A percentile compares a stretch with the other conserved stretches of the same genome.
These are phyloP conservation scores for Vanrija sp. DNA, from an alignment of 1,284 basidiomycete species.

Conservation along the genomic window DNA sequence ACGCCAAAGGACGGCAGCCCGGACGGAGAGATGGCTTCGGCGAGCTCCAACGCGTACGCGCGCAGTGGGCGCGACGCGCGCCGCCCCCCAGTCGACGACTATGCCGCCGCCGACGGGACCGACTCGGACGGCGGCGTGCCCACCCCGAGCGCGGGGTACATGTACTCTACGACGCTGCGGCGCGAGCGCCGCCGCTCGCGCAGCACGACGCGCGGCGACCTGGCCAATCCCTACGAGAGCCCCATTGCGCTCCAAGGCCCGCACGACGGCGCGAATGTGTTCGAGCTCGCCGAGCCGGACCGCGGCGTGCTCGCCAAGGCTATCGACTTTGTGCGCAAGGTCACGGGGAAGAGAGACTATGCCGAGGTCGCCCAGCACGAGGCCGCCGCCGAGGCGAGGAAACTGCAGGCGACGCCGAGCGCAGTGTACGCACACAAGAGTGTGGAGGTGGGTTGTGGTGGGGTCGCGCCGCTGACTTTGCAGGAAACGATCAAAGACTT, in stretches of 20 bases:
- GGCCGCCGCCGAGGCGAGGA: slow-evolving; percentile 27
- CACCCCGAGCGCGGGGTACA: slow-evolving; percentile 51
- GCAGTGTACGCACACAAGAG: slow-evolving; percentile 43
- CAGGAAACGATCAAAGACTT: slow-evolving; percentile 48
- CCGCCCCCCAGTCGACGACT: not conserved
- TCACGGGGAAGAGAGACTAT: slow-evolving; percentile 29
- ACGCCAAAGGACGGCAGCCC: too few species aligned
- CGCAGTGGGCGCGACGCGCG: not conserved
- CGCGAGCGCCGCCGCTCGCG: slow-evolving; percentile 52
- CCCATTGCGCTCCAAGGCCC: not conserved
- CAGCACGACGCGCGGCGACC: slow-evolving; percentile 6
- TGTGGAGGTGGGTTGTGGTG: slow-evolving; percentile 26
- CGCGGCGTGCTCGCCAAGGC: not conserved
- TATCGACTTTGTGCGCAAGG: slow-evolving; percentile 18
- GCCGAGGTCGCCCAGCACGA: slow-evolving; percentile 29
- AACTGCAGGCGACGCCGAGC: slow-evolving; percentile 43
- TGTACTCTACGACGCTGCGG: slow-evolving; percentile 73
- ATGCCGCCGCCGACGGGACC: not conserved
- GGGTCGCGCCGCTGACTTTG: slow-evolving; percentile 14
- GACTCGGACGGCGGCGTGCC: not conserved
- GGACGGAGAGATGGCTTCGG: too few species aligned
- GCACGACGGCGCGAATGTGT: slow-evolving; percentile 2
- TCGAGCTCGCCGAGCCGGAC: slow-evolving; percentile 7
- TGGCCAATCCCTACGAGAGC: slow-evolving; percentile 13
- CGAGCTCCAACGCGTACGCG: not conserved